Base-by-base conservation (phyloP, 768 basidiomycete genomes). In the Lactarius psammicola region DNA sequence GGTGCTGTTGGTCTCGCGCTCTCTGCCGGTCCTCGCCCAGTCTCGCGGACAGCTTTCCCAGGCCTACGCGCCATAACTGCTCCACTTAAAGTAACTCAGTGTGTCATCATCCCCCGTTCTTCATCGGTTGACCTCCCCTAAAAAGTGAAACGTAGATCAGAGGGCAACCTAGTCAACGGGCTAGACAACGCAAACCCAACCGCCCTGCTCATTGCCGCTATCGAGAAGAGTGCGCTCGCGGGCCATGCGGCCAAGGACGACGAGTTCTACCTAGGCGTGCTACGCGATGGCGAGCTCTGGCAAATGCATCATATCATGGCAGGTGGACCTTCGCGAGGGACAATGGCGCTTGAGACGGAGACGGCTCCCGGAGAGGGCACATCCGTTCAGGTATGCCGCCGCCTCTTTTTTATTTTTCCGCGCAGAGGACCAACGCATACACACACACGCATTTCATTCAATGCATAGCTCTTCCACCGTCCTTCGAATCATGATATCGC, bases 1-100 rank as follows among this genome's bases (percentile, higher is more conserved):
- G 92, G 92, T 8, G 89, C 90, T 4, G 83, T 92, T 13, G 92
- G 90, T 0, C 63, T 94, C 7, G 88, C 84, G 63, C 66, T 55
- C 60, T 70, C 53, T 73, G 63, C 13, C 49, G 38, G 56, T 63
- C 59, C 60, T 65, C 53, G 62, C 0, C 70, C 74, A 0, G 44
- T 51, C 2, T 33, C 71, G 4, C 68, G 68, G 36, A 69, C 78
- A 60, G 68, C 72, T 7, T 80, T 77, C 66, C 76, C 79, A 10
- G 82, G 80, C 10, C 71, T 86, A 31, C 72, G 74, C 8, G 71
- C 78, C 0, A 72, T 93, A 28, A 82, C 82, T 5, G 55, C 49
- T 0, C 75, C 79, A 5, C 74, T 90, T 76, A 76, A 71, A 0
- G 80, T 93, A 11, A 87, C 88, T 1, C 75, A 78, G 88, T 65